A percentile compares a stretch with the other conserved stretches of the same genome.
Conservation (phyloP, 192 early-diverging fungal species). For the Umbelopsis vinacea region DNA sequence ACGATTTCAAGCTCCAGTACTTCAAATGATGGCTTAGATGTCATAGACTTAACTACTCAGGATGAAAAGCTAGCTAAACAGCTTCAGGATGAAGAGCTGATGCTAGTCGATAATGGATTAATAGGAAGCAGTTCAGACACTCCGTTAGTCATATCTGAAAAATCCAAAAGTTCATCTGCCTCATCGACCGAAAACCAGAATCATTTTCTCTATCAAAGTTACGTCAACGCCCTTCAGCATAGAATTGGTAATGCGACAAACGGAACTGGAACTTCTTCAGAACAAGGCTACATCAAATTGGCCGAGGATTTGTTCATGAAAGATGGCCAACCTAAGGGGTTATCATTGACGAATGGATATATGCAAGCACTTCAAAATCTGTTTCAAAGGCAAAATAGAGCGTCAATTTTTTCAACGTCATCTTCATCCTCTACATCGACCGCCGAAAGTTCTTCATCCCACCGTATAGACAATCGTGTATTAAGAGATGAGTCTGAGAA, state of each 20-base stretch:
- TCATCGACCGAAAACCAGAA: background rate
- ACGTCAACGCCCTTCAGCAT: background rate
- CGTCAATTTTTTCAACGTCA: background rate
- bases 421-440: background rate
- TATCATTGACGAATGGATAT: too few relatives aligned
- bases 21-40: background rate
- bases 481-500: conserved; percentile 27
- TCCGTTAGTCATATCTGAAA: background rate
- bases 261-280: background rate
- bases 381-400: background rate
- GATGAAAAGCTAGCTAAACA: background rate
- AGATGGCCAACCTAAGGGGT: background rate
- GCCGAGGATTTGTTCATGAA: background rate
- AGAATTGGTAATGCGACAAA: background rate
- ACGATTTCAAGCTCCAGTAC: background rate
- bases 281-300: background rate
- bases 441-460: background rate
- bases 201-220: background rate
- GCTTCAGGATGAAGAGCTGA: background rate
- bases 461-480: background rate
- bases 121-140: background rate
- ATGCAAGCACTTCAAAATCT: too few relatives aligned
- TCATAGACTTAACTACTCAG: background rate
- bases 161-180: background rate
- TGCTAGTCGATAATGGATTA: background rate